Conservation (phyloP, 192 early-diverging fungal genomes). For the Chytriomyces sp. region DNA sequence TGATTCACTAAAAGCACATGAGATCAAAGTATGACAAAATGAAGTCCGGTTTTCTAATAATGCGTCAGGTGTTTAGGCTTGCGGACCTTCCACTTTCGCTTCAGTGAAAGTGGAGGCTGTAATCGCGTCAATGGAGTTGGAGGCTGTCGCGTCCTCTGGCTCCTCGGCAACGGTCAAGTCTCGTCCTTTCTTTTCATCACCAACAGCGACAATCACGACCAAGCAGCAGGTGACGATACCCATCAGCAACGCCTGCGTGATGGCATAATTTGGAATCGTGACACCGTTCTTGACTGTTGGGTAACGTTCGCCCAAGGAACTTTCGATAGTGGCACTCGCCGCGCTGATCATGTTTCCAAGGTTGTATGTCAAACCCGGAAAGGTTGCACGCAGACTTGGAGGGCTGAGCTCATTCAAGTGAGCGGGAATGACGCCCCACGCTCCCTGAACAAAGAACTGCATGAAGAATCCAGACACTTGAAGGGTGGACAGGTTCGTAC, state of each 20-base stretch:
- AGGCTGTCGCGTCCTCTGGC: too few species aligned
- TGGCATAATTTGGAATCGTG: conserved; percentile 49
- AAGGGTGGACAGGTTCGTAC: conserved; percentile 36
- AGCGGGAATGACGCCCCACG: conserved; percentile 69
- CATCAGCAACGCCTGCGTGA: conserved; percentile 64
- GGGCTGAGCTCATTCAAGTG: conserved; percentile 74
- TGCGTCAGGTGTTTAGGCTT: too few species aligned
- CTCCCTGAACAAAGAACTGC: conserved; percentile 64
- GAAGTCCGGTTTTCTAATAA: too few species aligned
- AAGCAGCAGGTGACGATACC: conserved; percentile 49
- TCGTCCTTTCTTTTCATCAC: conserved; percentile 60
- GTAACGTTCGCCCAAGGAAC: conserved; percentile 48
- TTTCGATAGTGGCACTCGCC: conserved; percentile 60
- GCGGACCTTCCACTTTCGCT: too few species aligned
- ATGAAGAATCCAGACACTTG: conserved; percentile 49
- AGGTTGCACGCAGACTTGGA: conserved; percentile 62
- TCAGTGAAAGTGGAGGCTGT: too few species aligned
- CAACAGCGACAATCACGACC: conserved; percentile 49
- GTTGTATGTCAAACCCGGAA: conserved; percentile 77
- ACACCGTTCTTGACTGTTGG: neutral
- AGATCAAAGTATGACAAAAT: too few species aligned
- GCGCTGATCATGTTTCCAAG: conserved; percentile 70
- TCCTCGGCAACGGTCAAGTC: conserved; percentile 52
- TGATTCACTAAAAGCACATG: too few species aligned
- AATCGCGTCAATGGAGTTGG: too few species aligned